Base-by-base conservation (phyloP, 495 filamentous ascomycete species). In the Antarctomyces pellizariae region DNA sequence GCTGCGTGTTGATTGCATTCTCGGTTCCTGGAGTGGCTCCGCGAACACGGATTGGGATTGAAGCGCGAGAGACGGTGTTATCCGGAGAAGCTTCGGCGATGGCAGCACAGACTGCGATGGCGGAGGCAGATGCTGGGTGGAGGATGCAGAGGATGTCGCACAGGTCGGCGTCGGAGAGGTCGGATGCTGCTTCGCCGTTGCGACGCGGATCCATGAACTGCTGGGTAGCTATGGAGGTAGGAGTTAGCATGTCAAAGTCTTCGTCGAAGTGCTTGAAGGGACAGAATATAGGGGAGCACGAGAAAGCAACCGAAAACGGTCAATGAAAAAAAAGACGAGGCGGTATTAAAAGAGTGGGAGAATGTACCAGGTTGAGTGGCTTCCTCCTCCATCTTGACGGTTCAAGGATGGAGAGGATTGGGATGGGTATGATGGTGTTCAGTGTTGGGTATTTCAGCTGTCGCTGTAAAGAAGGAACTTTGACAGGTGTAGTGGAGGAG, bases 61-160 rank as follows among this genome's bases (percentile, higher is more conserved):
- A 7, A 3, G 42, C 34, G 13, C 35, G 23, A 25, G 32, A 31
- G 21, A 74, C 47, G 3, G 78, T 70, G 39, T 78, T 62, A 25
- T 69, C 55, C 3, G 62, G 59, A 12, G 51, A 42, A 0, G 27
- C 24, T n/a, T 44, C 27, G 13, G 60, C 61, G 23, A 74, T 58
- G 0, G 47, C 37, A 21, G 52, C 46, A 8, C 91, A 69, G 25
- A 76, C 71, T 29, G 54, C 47, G 37, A 67, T 67, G 2, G 86
- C 82, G 4, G 61, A 54, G 20, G 62, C 57, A 0, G 82, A 76
- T 26, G 62, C 63, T 2, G 86, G 84, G 32, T 86, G 67, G 3
- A 97, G 61, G 24, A 92, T 71, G 48, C 78, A 89, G 26, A 93
- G 63, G 33, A 93, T 76, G 37, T 92, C 84, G 16, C 75, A 57